These are phyloP conservation scores for Xylariaceae sp. DNA, from an alignment of 2,329 filamentous ascomycete genomes.

Conservation along the genomic window DNA sequence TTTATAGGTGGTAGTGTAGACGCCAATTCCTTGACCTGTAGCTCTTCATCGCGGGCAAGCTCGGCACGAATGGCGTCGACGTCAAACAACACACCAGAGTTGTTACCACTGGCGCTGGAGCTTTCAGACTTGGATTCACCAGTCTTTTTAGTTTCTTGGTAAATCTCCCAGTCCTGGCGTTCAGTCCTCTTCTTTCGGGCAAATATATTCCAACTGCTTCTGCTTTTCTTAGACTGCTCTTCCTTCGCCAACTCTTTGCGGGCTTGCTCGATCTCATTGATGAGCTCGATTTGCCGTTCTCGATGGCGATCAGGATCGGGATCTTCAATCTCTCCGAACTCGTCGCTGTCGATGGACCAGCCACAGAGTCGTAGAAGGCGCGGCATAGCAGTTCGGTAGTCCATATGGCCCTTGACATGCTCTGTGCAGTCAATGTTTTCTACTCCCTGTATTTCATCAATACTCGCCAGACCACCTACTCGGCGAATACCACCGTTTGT, in stretches of 20 bases:
- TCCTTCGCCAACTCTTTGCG: conserved; percentile 79
- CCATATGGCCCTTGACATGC: conserved; percentile 87
- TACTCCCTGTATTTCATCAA: conserved; percentile 70
- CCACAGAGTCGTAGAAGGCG: conserved; percentile 79
- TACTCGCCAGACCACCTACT: conserved; percentile 74
- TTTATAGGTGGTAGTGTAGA: conserved; percentile 89
- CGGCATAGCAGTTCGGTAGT: conserved; percentile 90
- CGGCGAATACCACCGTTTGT: conserved; percentile 88
- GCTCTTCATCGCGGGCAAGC: conserved; percentile 60
- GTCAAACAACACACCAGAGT: conserved; percentile 76
- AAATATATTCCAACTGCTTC: conserved; percentile 60
- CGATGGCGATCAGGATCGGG: conserved; percentile 92
- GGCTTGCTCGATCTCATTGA: conserved; percentile 94
- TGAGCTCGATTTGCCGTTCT: conserved; percentile 82
- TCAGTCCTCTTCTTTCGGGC: conserved; percentile 72
- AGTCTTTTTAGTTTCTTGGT: conserved; percentile 60
- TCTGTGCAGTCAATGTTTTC: conserved; percentile 89
- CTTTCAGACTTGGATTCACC: conserved; percentile 36
- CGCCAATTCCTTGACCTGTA: conserved; percentile 73
- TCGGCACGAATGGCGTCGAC: conserved; percentile 89
- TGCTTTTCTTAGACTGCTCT: conserved; percentile 57
- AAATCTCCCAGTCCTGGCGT: conserved; percentile 91
- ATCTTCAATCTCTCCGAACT: conserved; percentile 95
- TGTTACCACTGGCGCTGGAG: conserved; percentile 43
- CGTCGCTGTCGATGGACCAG: conserved; percentile 86